Conservation (phyloP, 768 basidiomycete species). For the Tylopilus rubrobrunneus region DNA sequence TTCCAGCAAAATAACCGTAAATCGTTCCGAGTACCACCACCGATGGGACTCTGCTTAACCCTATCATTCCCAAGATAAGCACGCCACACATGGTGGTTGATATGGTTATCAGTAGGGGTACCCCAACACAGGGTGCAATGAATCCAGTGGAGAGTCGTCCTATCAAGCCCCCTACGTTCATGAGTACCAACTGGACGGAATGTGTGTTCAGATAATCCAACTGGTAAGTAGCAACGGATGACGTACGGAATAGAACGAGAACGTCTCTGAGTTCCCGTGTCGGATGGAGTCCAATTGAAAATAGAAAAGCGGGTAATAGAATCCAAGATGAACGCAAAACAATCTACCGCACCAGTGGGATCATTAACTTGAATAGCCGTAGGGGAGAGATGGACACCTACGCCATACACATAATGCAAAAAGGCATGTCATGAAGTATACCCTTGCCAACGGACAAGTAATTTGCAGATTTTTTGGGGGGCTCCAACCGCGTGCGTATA, state of each 20-base stretch:
- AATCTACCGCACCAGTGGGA: conserved; percentile 4
- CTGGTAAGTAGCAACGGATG: not conserved
- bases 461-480: conserved; percentile 16
- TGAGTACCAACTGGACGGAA: conserved; percentile 39
- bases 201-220: not conserved
- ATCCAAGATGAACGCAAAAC: conserved; percentile 31
- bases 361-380: not conserved
- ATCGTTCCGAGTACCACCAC: conserved; percentile 38
- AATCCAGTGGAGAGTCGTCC: conserved; percentile 49
- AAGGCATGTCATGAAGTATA: conserved; percentile 15
- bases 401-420: conserved; percentile 17
- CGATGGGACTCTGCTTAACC: conserved; percentile 31
- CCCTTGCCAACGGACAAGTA: conserved; percentile 18
- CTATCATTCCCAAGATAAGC: conserved; percentile 43
- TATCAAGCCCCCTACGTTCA: conserved; percentile 48
- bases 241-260: conserved; percentile 55
- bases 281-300: conserved; percentile 50
- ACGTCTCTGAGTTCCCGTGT: conserved; percentile 40
- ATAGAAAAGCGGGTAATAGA: conserved; percentile 56
- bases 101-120: conserved; percentile 39
- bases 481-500: conserved; percentile 39
- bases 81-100: conserved; percentile 31
- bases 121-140: conserved; percentile 40
- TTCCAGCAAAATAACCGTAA: conserved; percentile 48
- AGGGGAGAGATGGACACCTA: conserved; percentile 6